Evolutionary conservation across 2,329 filamentous ascomycete species (phyloP).

Genomic region (Cadophora luteo-olivacea): DNA sequence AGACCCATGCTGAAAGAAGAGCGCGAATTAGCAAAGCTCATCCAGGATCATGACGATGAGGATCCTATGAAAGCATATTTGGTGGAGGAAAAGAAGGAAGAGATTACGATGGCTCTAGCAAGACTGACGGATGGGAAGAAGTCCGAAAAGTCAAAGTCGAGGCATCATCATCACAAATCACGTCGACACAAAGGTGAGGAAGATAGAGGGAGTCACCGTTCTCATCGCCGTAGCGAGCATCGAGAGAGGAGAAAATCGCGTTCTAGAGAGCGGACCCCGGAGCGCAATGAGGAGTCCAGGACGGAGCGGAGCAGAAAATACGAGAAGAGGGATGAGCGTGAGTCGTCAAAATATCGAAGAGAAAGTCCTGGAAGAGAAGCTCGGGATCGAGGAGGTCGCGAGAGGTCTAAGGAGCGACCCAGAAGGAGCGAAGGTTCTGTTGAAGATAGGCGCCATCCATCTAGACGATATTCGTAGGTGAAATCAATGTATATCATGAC

Average conservation of each 20-base stretch:
- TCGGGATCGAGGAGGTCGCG: constrained; percentile 24
- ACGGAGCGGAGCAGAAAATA: constrained; percentile 18
- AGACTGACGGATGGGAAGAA: constrained; percentile 50
- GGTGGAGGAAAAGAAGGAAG: constrained; percentile 89
- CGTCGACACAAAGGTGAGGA: constrained; percentile 29
- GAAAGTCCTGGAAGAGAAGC: constrained; percentile 26
- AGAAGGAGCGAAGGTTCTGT: constrained; percentile 32
- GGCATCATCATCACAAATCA: constrained; percentile 39
- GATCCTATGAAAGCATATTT: constrained; percentile 97
- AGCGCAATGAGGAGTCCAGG: constrained; percentile 16
- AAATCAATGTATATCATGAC: not conserved
- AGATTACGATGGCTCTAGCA: constrained; percentile 75
- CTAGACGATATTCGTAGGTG: constrained; percentile 25
- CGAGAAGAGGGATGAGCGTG: constrained; percentile 20
- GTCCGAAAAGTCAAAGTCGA: constrained; percentile 35
- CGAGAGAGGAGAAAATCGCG: constrained; percentile 32
- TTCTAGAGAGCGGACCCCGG: constrained; percentile 28
- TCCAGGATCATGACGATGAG: constrained; percentile 87
- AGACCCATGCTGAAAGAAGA: constrained; percentile 81
- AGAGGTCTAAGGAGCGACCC: constrained; percentile 22
- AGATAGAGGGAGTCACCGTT: constrained; percentile 24
- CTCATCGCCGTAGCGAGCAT: constrained; percentile 29
- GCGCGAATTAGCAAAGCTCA: constrained; percentile 75
- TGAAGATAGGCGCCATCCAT: constrained; percentile 23
- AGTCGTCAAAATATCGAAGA: constrained; percentile 21